Evolutionary conservation across 1,284 basidiomycete species (phyloP), one percentile per base, ranked within the genome.

Genomic region (Sphaerobolus stellatus): DNA sequence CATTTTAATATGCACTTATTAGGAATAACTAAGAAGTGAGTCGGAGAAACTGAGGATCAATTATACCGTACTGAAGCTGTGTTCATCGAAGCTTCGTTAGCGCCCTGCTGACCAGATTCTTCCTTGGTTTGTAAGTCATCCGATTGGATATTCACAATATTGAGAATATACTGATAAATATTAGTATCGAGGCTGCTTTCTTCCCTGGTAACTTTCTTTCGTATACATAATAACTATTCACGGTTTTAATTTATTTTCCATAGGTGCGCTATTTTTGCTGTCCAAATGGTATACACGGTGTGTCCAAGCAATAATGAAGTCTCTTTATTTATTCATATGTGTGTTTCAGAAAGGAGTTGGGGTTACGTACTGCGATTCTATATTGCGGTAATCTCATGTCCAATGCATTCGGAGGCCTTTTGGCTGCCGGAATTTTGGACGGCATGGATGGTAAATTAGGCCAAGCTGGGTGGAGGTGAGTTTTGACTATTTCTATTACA

Each of bases 401-500:
- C 16, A 81, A 79, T 65, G 79, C 79, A 5, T 81, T 81, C 58
- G 77, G 79, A 11, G 65, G 72, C 9, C 63, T 78, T 38, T 63
- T 74, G 50, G 75, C 68, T 25, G 70, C 75, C 20, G 61, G 63
- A 29, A 68, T 71, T 47, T 38, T 59, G 68, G 56, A 67, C 36
- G 73, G 71, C 52, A 79, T 80, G 80, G 66, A 80, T 25, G 79
- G 77, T 28, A 71, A 69, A 18, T 66, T 77, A 5, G 78, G 79
- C 33, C 73, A 75, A 28, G 69, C 72, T 3, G 76, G 67, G 25
- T 81, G 68, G 73, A 66, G 56, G 56, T 71, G 8, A 61, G 63
- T 41, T n/a, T n/a, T n/a, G n/a, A n/a, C n/a, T n/a, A n/a, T n/a
- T n/a, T n/a, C n/a, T n/a, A n/a, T n/a, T n/a, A n/a, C n/a, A n/a